Base-by-base conservation (phyloP, 345 rosid genomes). In the Ricinus communis region DNA sequence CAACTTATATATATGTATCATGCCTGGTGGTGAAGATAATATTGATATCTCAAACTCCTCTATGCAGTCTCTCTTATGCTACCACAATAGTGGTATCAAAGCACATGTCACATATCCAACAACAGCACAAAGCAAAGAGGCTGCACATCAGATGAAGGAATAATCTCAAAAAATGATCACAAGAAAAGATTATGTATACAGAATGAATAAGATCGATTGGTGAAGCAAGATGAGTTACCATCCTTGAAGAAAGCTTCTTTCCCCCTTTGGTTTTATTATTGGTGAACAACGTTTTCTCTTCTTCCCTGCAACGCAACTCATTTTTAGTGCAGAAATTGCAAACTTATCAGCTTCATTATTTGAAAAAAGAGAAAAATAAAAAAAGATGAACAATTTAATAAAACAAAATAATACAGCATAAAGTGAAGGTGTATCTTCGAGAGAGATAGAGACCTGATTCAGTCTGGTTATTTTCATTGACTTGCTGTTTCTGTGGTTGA, bases 61-160 rank as follows among this genome's bases (percentile, higher is more conserved):
- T 33, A 33, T 33, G 38, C 19, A 58, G 43, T 36, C 13, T 28
- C 13, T 28, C 31, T 51, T 60, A 59, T 30, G 52, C 66, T 2
- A 50, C 18, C 5, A 47, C 38, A 28, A 59, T 22, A 46, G 22
- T 31, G 22, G 62, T 8, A 31, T 33, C 57, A 46, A 19, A 46
- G 57, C 46, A 36, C 8, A 36, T 8, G 25, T 50, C 66, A 15
- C 51, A 47, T 5, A 60, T 2, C 74, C 74, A 70, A 16, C 66
- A 60, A 49, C 74, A 49, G 50, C 57, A 70, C 36, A 70, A 16
- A 49, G 49, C 45, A n/a, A 24, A 33, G 9, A 70, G 66, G 25
- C 74, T 70, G 66, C 74, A n/a, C n/a, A 60, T 3, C 30, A 59
- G 33, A n/a, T 10, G n/a, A 5, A 51, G 9, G 15, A 40, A 31